Evolutionary conservation across 768 basidiomycete genomes (phyloP).

Genomic region (Fomitopsis serialis): DNA sequence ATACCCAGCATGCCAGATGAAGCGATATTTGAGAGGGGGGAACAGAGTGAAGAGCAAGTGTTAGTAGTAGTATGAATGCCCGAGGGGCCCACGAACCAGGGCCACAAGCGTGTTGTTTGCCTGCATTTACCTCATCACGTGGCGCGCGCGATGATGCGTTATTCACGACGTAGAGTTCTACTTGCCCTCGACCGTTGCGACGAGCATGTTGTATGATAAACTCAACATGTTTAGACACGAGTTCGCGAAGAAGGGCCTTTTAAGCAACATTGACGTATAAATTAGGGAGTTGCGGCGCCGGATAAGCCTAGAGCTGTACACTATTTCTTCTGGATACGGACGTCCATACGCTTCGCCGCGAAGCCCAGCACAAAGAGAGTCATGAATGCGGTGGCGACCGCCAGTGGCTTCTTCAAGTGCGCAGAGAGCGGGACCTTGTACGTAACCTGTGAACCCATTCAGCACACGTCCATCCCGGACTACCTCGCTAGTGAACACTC

Average conservation of each 20-base stretch:
- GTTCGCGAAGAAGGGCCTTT: no score
- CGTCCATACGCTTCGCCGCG: conserved; percentile 45
- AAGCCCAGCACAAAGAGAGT: conserved; percentile 52
- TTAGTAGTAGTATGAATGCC: background rate
- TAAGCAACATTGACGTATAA: no score
- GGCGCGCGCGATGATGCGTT: conserved; percentile 17
- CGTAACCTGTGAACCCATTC: conserved; percentile 54
- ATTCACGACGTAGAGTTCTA: no score
- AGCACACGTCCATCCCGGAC: background rate
- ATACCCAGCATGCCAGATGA: background rate
- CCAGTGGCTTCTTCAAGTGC: conserved; percentile 83
- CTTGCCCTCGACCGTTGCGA: no score
- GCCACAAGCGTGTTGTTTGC: conserved; percentile 9
- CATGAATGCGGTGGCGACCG: conserved; percentile 68
- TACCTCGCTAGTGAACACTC: conserved; percentile 26
- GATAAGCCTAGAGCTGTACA: no score
- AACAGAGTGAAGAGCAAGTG: no score
- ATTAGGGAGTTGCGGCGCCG: no score
- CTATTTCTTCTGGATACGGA: conserved; percentile 38
- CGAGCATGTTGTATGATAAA: background rate
- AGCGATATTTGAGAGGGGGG: no score
- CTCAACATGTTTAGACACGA: no score
- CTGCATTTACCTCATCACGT: background rate
- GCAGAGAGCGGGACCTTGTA: conserved; percentile 79
- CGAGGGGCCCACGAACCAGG: background rate